Percentiles rank a stretch among this genome's conserved stretches.
Evolutionary conservation across 2,329 filamentous ascomycete species (phyloP).

Genomic region (Zasmidium citrigriseum): DNA sequence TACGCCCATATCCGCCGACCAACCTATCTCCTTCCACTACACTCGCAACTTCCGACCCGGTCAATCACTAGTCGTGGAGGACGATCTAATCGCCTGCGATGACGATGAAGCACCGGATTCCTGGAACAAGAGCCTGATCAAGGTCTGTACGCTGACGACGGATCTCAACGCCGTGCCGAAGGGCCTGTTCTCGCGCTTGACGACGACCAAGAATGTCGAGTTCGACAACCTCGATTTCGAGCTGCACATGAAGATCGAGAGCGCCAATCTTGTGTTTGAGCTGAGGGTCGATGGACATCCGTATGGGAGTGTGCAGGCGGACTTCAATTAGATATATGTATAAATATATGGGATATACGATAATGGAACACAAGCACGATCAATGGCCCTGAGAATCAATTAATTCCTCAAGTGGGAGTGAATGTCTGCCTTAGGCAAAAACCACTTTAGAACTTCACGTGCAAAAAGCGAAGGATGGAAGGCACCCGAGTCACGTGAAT

Average conservation of each 20-base stretch:
- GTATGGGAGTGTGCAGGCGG: conserved; percentile 75
- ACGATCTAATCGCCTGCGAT: conserved; percentile 77
- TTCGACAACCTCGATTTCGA: conserved; percentile 83
- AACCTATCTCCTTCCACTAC: conserved; percentile 80
- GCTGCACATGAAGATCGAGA: conserved; percentile 80
- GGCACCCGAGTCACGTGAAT: too few species aligned
- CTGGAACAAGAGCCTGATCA: conserved; percentile 56
- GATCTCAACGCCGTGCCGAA: conserved; percentile 75
- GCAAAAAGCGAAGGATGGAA: too few species aligned
- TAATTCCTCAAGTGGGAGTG: neutral
- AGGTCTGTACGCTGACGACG: conserved; percentile 76
- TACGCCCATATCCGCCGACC: conserved; percentile 71
- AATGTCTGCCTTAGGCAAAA: too few species aligned
- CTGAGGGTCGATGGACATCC: conserved; percentile 75
- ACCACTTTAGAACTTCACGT: too few species aligned
- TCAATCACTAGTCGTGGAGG: conserved; percentile 75
- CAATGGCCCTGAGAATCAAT: too few species aligned
- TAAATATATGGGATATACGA: neutral
- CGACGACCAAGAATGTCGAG: conserved; percentile 73
- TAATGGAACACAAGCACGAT: neutral
- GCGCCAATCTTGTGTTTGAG: conserved; percentile 74
- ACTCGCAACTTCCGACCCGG: conserved; percentile 80
- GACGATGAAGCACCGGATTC: conserved; percentile 64
- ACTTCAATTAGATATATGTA: conserved; percentile 61
- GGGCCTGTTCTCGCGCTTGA: conserved; percentile 71